phyloP scores from a whole-genome alignment of 2,329 filamentous ascomycete species.

The Alternaria metachromatica region DNA sequence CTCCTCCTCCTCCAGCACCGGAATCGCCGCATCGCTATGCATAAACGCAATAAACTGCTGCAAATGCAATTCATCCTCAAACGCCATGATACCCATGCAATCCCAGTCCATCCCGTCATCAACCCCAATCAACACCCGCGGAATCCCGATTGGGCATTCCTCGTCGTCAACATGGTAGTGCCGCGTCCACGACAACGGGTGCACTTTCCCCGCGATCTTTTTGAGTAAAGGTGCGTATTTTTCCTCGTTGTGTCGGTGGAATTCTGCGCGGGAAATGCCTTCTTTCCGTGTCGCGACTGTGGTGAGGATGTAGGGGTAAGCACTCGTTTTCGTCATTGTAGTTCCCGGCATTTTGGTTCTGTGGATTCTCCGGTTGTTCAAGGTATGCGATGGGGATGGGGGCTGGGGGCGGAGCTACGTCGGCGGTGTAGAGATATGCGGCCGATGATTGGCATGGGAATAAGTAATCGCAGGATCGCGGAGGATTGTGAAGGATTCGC shows the following conservation, averaged over 20 bases:
- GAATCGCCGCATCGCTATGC: constrained; percentile 18
- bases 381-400: background rate
- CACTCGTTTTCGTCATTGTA: constrained; percentile 4
- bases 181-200: constrained; percentile 26
- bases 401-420: background rate
- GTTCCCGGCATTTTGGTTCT: background rate
- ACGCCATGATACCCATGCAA: constrained; percentile 26
- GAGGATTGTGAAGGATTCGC: background rate
- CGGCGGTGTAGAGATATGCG: background rate
- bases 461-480: background rate
- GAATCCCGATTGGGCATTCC: constrained; percentile 17
- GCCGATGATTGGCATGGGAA: background rate
- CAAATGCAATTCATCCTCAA: constrained; percentile 25
- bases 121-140: constrained; percentile 14
- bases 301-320: constrained; percentile 20
- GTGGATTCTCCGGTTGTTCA: background rate
- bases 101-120: constrained; percentile 27
- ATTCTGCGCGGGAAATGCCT: constrained; percentile 18
- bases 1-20: constrained; percentile 21
- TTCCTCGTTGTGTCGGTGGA: constrained; percentile 22
- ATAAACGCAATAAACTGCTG: constrained; percentile 31
- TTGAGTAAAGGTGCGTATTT: constrained; percentile 16
- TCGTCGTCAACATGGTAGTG: constrained; percentile 22
- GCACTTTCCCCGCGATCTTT: constrained; percentile 18
- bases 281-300: constrained; percentile 22